Evolutionary conservation across 2,329 filamentous ascomycete species (phyloP), one percentile per base, ranked within the genome.

Genomic region (Arthrobotrys megalospora): DNA sequence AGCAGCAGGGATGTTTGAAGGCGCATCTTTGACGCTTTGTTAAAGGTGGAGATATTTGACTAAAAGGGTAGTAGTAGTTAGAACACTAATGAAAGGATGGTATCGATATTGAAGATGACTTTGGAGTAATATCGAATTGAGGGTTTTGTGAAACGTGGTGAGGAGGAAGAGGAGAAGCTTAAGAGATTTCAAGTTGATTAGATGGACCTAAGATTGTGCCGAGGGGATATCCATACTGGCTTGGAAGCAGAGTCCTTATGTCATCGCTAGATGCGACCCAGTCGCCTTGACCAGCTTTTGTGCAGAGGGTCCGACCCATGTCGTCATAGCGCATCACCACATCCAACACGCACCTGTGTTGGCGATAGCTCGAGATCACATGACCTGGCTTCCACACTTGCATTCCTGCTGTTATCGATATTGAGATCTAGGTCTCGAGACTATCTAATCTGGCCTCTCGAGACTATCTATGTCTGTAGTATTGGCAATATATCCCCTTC

Each of bases 301-400:
- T 41, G 38, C 73, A 60, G 36, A 60, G 55, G 19, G 55, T 60
- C 36, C 16, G 36, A 60, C 16, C 14, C 24, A 77, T 77, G 73
- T 77, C 73, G 73, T 77, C 73, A 77, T 77, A 66, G 60, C 73
- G 73, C 66, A 77, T 77, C 64, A 76, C 60, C 60, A 60, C 19
- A 28, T 34, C 32, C 53, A 62, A 65, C 24, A 58, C 34, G 34
- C 47, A 21, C 24, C 14, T 67, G 62, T 12, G 48, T 66, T 60
- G 50, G 14, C 48, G 12, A 43, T 2, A 4, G 36, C 55, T 32
- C 55, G 55, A 24, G 34, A 60, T 60, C 55, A 60, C 55, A 43
- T 60, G 55, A 60, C 14, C 21, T 58, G 32, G 52, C 34, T 58
- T 38, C 32, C 16, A 14, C 14, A 43, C 16, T 28, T 28, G n/a